Evolutionary conservation across 1,284 basidiomycete species (phyloP).

Genomic region (Tilletia horrida): DNA sequence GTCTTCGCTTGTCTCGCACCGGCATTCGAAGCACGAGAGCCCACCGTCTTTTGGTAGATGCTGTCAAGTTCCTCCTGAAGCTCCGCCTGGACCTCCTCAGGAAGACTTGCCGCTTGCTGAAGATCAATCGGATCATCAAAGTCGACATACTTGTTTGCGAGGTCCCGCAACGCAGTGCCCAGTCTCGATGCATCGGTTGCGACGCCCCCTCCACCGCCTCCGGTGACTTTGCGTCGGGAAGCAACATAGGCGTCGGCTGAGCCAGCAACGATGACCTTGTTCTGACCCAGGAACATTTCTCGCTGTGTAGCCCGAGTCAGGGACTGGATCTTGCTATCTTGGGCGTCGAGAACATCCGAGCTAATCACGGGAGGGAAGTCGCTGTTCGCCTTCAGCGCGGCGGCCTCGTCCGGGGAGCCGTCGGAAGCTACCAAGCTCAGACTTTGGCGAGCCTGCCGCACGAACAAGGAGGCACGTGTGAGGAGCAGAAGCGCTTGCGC

Average conservation of each 20-base stretch:
- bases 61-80: slow-evolving; percentile 25
- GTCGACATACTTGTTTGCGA: slow-evolving; percentile 48
- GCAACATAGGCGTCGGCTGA: slow-evolving; percentile 13
- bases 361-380: slow-evolving; percentile 32
- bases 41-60: not conserved
- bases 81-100: slow-evolving; percentile 25
- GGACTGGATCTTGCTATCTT: slow-evolving; percentile 30
- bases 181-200: slow-evolving; percentile 15
- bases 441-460: slow-evolving; percentile 48
- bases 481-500: slow-evolving; percentile 44
- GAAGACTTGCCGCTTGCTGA: slow-evolving; percentile 4
- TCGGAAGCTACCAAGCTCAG: slow-evolving; percentile 45
- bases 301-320: slow-evolving; percentile 32
- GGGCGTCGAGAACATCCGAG: slow-evolving; percentile 30
- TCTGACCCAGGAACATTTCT: slow-evolving; percentile 28
- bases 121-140: slow-evolving; percentile 32
- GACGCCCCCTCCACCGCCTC: not conserved
- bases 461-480: slow-evolving; percentile 43
- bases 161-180: slow-evolving; percentile 41
- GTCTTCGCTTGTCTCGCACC: slow-evolving; percentile 2
- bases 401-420: slow-evolving; percentile 41
- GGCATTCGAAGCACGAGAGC: too few species aligned
- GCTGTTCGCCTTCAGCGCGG: slow-evolving; percentile 2
- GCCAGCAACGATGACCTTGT: slow-evolving; percentile 18
- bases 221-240: not conserved